phyloP scores from a whole-genome alignment of 1,284 basidiomycete genomes.

The Ganoderma lucidum region DNA sequence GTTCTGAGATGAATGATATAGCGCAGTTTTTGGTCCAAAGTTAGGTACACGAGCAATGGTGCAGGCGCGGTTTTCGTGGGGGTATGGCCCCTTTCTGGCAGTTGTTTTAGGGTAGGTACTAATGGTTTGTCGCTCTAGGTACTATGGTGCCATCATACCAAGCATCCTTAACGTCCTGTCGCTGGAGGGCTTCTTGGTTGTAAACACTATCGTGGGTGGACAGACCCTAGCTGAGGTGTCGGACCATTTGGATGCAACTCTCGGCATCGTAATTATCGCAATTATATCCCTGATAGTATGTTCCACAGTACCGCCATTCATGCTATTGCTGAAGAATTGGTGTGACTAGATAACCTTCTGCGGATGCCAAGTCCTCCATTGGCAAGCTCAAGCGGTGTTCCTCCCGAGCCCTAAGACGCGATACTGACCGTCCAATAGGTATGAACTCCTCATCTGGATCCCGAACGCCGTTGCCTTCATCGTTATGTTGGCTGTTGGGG shows the following conservation, averaged over 20 bases:
- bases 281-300: conserved; percentile 68
- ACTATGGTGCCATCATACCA: conserved; percentile 68
- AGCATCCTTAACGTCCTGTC: conserved; percentile 70
- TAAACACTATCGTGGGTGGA: conserved; percentile 81
- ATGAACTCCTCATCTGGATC: conserved; percentile 71
- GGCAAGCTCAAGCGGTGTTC: conserved; percentile 40
- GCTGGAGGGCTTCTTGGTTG: conserved; percentile 73
- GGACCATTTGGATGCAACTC: conserved; percentile 52
- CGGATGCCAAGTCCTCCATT: conserved; percentile 71
- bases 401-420: neutral
- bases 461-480: conserved; percentile 74
- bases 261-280: conserved; percentile 84
- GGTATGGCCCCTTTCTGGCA: conserved; percentile 36
- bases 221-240: conserved; percentile 74
- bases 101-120: neutral
- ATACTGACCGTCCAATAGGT: conserved; percentile 34
- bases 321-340: neutral
- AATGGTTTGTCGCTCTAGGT: conserved; percentile 46
- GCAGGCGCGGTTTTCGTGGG: conserved; percentile 64
- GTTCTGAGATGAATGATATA: neutral
- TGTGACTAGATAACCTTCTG: conserved; percentile 51
- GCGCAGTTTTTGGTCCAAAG: conserved; percentile 67
- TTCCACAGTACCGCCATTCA: conserved; percentile 25
- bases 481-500: conserved; percentile 67
- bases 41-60: conserved; percentile 72